Conservation (phyloP, 164 flowering plant species). For the Kalanchoe fedtschenkoi region DNA sequence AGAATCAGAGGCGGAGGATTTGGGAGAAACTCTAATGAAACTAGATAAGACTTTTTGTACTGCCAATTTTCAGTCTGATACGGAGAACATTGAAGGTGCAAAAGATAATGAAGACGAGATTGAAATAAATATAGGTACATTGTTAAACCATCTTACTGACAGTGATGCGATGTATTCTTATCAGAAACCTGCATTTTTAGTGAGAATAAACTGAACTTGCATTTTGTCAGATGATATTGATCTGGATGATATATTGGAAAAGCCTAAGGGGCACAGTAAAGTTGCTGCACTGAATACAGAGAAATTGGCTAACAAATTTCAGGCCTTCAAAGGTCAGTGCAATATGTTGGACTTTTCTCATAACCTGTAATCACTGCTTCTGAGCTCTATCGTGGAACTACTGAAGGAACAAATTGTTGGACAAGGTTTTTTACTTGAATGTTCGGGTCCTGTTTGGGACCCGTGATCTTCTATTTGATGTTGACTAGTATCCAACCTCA, state of each 20-base stretch:
- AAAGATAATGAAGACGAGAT: slow-evolving; percentile 27
- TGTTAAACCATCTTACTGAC: not conserved
- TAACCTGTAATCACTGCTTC: not conserved
- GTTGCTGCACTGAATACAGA: slow-evolving; percentile 48
- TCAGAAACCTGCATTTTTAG: not conserved
- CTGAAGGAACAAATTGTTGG: no score
- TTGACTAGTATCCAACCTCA: slow-evolving; percentile 6
- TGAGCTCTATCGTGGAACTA: not conserved
- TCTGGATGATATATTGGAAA: slow-evolving; percentile 54
- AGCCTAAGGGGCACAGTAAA: slow-evolving; percentile 49
- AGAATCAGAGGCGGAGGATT: slow-evolving; percentile 33
- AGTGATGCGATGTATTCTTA: not conserved
- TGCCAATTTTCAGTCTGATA: slow-evolving; percentile 37
- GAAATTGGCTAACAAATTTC: slow-evolving; percentile 49
- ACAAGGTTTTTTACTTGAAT: not conserved
- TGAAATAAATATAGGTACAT: slow-evolving; percentile 63
- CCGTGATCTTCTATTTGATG: not conserved
- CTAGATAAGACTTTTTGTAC: slow-evolving; percentile 46
- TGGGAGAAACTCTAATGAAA: slow-evolving; percentile 40
- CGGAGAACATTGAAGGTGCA: slow-evolving; percentile 20
- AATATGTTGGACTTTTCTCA: not conserved
- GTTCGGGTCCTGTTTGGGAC: not conserved
- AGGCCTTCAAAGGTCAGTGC: slow-evolving; percentile 61
- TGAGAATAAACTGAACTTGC: not conserved
- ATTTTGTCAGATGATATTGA: slow-evolving; percentile 67